Evolutionary conservation across 495 filamentous ascomycete species (phyloP).

Genomic region (Neurospora africana): DNA sequence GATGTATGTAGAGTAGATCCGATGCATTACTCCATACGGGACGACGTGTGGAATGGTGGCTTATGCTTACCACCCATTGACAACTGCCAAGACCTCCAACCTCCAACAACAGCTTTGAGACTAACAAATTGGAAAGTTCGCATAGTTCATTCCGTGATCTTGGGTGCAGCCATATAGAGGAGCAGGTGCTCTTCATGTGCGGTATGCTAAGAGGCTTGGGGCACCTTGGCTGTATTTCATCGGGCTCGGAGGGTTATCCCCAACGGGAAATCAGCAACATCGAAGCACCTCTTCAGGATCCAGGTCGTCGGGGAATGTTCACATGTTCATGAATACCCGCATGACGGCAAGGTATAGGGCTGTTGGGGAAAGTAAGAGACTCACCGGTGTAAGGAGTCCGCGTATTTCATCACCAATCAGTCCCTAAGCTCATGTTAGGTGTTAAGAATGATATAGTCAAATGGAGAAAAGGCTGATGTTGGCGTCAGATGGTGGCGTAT

Average conservation of each 20-base stretch:
- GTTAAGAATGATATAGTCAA: background rate
- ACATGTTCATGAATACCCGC: background rate
- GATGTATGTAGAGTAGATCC: background rate
- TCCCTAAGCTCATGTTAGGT: background rate
- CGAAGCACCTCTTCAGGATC: background rate
- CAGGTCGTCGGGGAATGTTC: background rate
- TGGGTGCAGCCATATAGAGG: background rate
- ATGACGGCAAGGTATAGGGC: background rate
- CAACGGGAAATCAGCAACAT: background rate
- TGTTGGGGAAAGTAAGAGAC: background rate
- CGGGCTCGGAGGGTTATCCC: background rate
- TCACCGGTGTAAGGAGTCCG: background rate
- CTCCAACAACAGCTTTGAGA: background rate
- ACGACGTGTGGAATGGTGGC: background rate
- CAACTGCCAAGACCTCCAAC: background rate
- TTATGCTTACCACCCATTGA: background rate
- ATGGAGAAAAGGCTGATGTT: background rate
- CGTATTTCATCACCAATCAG: background rate
- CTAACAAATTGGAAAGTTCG: background rate
- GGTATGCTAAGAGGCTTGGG: background rate
- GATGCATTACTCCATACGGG: background rate
- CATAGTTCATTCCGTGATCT: background rate
- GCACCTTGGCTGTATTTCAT: background rate
- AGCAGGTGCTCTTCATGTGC: background rate
- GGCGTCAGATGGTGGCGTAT: background rate